phyloP scores from a whole-genome alignment of 345 rosid genomes.

The Brassica rapa region DNA sequence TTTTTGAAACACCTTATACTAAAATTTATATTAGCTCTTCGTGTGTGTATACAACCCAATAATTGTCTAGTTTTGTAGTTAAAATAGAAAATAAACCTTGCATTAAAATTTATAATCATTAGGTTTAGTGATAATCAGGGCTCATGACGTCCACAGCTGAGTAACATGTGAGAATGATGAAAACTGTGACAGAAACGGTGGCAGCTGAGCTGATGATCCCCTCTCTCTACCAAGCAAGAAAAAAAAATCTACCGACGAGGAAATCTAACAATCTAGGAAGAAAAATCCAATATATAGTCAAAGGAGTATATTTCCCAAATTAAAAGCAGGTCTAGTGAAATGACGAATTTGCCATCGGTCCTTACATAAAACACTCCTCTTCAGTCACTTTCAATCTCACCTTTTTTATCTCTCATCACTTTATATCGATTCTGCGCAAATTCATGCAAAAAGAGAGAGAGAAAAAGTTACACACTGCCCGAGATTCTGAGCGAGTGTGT shows the following conservation, averaged over 20 bases:
- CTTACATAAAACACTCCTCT: slow-evolving; percentile 15
- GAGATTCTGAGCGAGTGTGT: slow-evolving; percentile 27
- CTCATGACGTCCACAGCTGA: neutral
- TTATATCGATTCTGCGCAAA: slow-evolving; percentile 14
- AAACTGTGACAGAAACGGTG: neutral
- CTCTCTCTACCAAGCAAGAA: neutral
- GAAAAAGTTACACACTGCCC: slow-evolving; percentile 30
- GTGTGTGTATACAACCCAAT: too few species aligned
- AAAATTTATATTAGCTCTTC: too few species aligned
- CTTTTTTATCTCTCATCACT: slow-evolving; percentile 10
- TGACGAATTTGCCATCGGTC: slow-evolving; percentile 9
- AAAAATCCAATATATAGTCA: neutral
- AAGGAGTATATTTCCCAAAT: neutral
- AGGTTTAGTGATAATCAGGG: too few species aligned
- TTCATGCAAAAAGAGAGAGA: slow-evolving; percentile 33
- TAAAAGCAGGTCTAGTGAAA: neutral
- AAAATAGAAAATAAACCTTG: too few species aligned
- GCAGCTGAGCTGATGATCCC: neutral
- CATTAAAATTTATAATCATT: neutral
- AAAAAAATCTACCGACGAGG: neutral
- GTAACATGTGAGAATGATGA: neutral
- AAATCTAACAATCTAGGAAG: neutral
- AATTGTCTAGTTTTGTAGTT: too few species aligned
- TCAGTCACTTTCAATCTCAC: neutral
- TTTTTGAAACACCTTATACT: too few species aligned